Percentiles rank a stretch among this genome's conserved stretches.
These are phyloP conservation scores for Arthrobotrys musiformis DNA, from an alignment of 2,329 filamentous ascomycete genomes.

Conservation along the genomic window DNA sequence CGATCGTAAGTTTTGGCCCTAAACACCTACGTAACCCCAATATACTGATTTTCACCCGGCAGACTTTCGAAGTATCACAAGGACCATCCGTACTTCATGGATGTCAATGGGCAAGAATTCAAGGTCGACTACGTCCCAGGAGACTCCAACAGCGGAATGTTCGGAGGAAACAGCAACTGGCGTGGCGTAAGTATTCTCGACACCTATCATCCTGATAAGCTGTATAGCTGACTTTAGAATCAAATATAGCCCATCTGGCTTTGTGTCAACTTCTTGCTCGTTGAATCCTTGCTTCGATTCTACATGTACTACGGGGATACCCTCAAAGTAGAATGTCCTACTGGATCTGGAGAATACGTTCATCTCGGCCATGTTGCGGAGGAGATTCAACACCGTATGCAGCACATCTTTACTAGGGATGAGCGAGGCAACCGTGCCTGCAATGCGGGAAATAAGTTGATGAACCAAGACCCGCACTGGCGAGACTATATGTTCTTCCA, in stretches of 20 bases:
- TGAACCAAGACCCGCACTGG: conserved; percentile 94
- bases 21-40: background rate
- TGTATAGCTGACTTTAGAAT: background rate
- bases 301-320: conserved; percentile 94
- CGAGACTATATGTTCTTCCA: conserved; percentile 95
- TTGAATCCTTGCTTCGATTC: conserved; percentile 93
- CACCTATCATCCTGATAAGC: background rate
- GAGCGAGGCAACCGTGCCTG: conserved; percentile 89
- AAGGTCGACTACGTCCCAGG: conserved; percentile 89
- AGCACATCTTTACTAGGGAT: conserved; percentile 86
- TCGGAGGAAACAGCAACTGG: conserved; percentile 98
- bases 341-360: conserved; percentile 92
- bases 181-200: conserved; percentile 68
- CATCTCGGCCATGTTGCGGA: conserved; percentile 88
- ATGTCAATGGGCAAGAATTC: conserved; percentile 91
- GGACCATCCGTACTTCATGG: conserved; percentile 90
- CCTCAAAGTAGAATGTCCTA: conserved; percentile 91
- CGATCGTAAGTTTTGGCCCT: conserved; percentile 69
- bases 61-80: conserved; percentile 86
- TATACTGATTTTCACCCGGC: conserved; percentile 18
- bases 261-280: conserved; percentile 92
- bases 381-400: conserved; percentile 91
- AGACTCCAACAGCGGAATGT: conserved; percentile 94
- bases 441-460: conserved; percentile 82
- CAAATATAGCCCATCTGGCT: conserved; percentile 79